These are phyloP conservation scores for Malbranchea zuffiana DNA, from an alignment of 2,329 filamentous ascomycete species.

Conservation along the genomic window DNA sequence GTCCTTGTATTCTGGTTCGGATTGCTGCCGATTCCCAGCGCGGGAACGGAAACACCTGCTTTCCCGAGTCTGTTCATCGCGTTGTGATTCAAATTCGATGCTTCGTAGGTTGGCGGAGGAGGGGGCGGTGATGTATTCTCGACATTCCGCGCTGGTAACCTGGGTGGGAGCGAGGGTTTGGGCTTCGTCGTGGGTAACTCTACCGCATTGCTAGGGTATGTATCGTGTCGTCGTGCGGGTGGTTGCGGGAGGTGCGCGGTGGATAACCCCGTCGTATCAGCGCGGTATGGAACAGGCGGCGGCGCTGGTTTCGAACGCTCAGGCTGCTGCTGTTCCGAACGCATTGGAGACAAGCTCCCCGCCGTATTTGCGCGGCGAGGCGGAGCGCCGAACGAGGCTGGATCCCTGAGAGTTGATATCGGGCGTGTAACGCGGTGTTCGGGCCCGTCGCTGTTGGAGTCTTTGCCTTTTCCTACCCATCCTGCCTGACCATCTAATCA, in stretches of 20 bases:
- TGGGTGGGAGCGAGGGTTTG: slow-evolving; percentile 52
- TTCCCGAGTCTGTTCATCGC: slow-evolving; percentile 57
- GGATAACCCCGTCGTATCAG: slow-evolving; percentile 59
- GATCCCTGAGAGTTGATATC: slow-evolving; percentile 61
- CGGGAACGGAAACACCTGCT: slow-evolving; percentile 68
- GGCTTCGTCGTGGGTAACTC: slow-evolving; percentile 22
- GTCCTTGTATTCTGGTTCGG: slow-evolving; percentile 2
- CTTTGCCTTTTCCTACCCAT: slow-evolving; percentile 48
- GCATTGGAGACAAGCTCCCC: slow-evolving; percentile 34
- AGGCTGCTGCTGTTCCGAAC: slow-evolving; percentile 27
- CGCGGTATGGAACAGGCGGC: slow-evolving; percentile 55
- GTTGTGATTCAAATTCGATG: slow-evolving; percentile 42
- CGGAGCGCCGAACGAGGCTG: slow-evolving; percentile 65
- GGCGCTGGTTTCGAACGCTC: slow-evolving; percentile 32
- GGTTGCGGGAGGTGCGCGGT: slow-evolving; percentile 61
- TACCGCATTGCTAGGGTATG: slow-evolving; percentile 21
- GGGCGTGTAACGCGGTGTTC: slow-evolving; percentile 50
- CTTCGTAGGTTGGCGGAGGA: slow-evolving; percentile 38
- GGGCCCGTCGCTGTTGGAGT: slow-evolving; percentile 30
- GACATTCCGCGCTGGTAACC: slow-evolving; percentile 58
- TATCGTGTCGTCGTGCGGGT: slow-evolving; percentile 42
- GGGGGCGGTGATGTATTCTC: slow-evolving; percentile 34
- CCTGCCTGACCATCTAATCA: slow-evolving; percentile 42
- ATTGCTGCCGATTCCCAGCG: slow-evolving; percentile 51
- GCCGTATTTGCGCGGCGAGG: slow-evolving; percentile 54